phyloP scores from a whole-genome alignment of 371 early-diverging fungal genomes.

The Actinomucor elegans region DNA sequence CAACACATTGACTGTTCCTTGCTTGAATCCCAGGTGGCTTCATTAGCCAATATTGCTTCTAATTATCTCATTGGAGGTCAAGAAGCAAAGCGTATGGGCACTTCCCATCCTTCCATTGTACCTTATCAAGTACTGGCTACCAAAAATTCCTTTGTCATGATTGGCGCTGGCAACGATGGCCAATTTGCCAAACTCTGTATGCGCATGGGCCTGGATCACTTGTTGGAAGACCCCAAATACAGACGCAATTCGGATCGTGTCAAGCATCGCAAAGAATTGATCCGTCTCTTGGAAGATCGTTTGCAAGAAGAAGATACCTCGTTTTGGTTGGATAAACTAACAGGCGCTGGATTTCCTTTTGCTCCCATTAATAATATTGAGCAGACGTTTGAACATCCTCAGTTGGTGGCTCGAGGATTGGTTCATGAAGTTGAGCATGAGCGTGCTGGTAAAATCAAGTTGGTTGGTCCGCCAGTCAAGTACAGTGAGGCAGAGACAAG shows the following conservation, averaged over 20 bases:
- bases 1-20: slow-evolving; percentile 87
- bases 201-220: slow-evolving; percentile 48
- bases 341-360: slow-evolving; percentile 75
- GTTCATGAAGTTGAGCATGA: slow-evolving; percentile 83
- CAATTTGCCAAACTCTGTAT: slow-evolving; percentile 74
- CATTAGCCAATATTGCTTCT: slow-evolving; percentile 87
- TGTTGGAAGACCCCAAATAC: slow-evolving; percentile 55
- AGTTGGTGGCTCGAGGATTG: slow-evolving; percentile 75
- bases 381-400: slow-evolving; percentile 88
- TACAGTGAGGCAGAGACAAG: slow-evolving; percentile 67
- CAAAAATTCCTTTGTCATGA: slow-evolving; percentile 80
- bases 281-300: slow-evolving; percentile 50
- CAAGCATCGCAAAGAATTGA: slow-evolving; percentile 64
- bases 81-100: slow-evolving; percentile 86
- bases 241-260: slow-evolving; percentile 74
- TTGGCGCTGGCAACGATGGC: slow-evolving; percentile 88
- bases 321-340: slow-evolving; percentile 67
- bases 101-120: slow-evolving; percentile 87
- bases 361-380: slow-evolving; percentile 85
- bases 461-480: slow-evolving; percentile 81
- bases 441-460: slow-evolving; percentile 73
- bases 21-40: slow-evolving; percentile 83
- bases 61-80: slow-evolving; percentile 80
- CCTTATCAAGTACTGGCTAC: slow-evolving; percentile 90
- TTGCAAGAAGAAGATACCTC: slow-evolving; percentile 53